Percentiles rank a stretch among this genome's conserved stretches.
These are phyloP conservation scores for Thermomucor indicae-seudaticae DNA, from an alignment of 371 early-diverging fungal genomes.

Conservation along the genomic window DNA sequence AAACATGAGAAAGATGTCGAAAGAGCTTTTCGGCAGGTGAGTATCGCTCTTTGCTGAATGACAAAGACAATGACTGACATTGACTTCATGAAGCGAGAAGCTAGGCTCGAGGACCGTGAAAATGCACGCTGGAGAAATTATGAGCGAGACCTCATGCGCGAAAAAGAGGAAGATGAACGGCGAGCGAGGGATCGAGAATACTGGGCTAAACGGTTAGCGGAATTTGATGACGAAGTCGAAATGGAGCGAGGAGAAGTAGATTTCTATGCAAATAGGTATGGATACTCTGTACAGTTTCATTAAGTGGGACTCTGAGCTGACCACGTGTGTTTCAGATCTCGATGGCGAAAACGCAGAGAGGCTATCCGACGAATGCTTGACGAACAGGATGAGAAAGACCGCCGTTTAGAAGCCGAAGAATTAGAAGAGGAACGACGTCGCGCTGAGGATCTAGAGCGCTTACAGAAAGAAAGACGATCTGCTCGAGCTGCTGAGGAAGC, in stretches of 20 bases:
- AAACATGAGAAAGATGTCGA: constrained; percentile 64
- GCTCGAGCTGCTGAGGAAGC: constrained; percentile 17
- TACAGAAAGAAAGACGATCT: constrained; percentile 18
- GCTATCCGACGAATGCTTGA: constrained; percentile 60
- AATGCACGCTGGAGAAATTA: constrained; percentile 44
- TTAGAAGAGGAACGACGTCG: constrained; percentile 28
- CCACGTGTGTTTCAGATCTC: constrained; percentile 33
- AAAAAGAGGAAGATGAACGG: constrained; percentile 46
- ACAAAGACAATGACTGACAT: background rate
- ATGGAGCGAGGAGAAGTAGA: constrained; percentile 56
- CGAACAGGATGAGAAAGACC: constrained; percentile 69
- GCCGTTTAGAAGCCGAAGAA: constrained; percentile 54
- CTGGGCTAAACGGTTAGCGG: constrained; percentile 49
- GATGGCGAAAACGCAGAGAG: constrained; percentile 69
- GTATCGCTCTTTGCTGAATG: background rate
- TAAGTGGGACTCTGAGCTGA: background rate
- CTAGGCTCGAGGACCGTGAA: constrained; percentile 67
- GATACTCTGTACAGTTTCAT: background rate
- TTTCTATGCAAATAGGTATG: constrained; percentile 69
- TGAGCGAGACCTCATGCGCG: constrained; percentile 48
- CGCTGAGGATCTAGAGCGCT: background rate
- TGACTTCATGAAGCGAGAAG: constrained; percentile 46
- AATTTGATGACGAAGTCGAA: constrained; percentile 78
- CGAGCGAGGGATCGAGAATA: constrained; percentile 43
- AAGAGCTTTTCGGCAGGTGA: constrained; percentile 61